Percentiles rank a stretch among this genome's conserved stretches.
Conservation (phyloP, 164 flowering plant species). For the Berberis vulgaris region DNA sequence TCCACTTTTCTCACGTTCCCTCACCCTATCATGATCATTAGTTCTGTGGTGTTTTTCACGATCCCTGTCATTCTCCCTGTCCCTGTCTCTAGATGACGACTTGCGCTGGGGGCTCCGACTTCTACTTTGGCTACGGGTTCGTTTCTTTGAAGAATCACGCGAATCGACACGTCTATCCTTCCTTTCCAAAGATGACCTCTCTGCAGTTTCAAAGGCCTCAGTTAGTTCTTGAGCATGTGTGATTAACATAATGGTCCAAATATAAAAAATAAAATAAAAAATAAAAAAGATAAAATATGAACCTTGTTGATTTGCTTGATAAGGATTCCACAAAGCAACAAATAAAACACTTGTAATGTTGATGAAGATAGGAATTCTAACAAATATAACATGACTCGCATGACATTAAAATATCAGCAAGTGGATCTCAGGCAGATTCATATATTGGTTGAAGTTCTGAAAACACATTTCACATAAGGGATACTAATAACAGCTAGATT, state of each 20-base stretch:
- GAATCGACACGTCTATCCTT: slow-evolving; percentile 42
- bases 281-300: not conserved
- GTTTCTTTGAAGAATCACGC: slow-evolving; percentile 59
- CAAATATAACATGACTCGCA: too few relatives aligned
- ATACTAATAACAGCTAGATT: too few relatives aligned
- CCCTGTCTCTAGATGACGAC: slow-evolving; percentile 2
- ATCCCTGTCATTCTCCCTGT: slow-evolving; percentile 47
- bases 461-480: not conserved
- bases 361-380: too few relatives aligned
- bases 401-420: not conserved
- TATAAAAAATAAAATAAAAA: not conserved
- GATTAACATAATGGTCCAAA: not conserved
- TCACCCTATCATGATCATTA: slow-evolving; percentile 17
- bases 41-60: slow-evolving; percentile 37
- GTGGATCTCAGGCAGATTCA: not conserved
- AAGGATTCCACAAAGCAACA: too few relatives aligned
- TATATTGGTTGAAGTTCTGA: not conserved
- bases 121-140: slow-evolving; percentile 30
- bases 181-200: too few relatives aligned
- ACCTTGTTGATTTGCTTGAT: too few relatives aligned
- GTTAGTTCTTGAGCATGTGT: too few relatives aligned
- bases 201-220: not conserved
- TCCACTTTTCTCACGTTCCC: slow-evolving; percentile 2
- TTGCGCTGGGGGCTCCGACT: too few relatives aligned
- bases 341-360: too few relatives aligned